Percentiles rank a stretch among this genome's conserved stretches.
These are phyloP conservation scores for Exophiala viscosa DNA, from an alignment of 2,329 filamentous ascomycete genomes.

Conservation along the genomic window DNA sequence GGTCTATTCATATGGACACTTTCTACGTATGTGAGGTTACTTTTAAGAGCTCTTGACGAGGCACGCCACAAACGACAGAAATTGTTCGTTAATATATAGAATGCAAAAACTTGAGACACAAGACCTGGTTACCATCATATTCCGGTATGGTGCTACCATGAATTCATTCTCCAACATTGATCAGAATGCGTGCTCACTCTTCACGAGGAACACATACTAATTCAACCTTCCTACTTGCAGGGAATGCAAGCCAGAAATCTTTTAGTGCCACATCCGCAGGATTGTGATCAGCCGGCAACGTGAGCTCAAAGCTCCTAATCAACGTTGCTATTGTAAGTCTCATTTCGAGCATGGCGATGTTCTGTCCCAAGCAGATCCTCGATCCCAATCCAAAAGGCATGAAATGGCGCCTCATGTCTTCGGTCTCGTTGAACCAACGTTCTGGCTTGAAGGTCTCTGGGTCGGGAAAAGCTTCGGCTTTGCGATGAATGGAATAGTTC, in stretches of 20 bases:
- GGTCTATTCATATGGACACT: no score
- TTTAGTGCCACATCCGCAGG: background rate
- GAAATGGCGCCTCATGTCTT: background rate
- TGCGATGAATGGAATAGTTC: slow-evolving; percentile 28
- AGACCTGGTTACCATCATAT: no score
- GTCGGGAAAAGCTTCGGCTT: slow-evolving; percentile 15
- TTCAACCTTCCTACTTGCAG: background rate
- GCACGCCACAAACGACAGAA: no score
- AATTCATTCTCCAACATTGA: no score
- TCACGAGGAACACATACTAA: background rate
- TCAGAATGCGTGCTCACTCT: no score
- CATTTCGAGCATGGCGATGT: background rate
- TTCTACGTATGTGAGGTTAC: no score
- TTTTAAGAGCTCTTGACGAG: no score
- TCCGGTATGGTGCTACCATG: no score
- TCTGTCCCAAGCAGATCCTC: background rate
- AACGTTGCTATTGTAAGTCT: background rate
- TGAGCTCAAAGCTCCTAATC: background rate
- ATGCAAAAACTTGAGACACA: no score
- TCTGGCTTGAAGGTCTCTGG: slow-evolving; percentile 4
- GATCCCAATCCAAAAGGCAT: background rate
- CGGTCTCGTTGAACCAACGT: background rate
- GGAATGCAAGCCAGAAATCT: background rate
- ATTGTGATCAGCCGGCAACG: background rate
- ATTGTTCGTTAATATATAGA: no score